Evolutionary conservation across 306 rosid species (phyloP).

Genomic region (Glycine tomentella): DNA sequence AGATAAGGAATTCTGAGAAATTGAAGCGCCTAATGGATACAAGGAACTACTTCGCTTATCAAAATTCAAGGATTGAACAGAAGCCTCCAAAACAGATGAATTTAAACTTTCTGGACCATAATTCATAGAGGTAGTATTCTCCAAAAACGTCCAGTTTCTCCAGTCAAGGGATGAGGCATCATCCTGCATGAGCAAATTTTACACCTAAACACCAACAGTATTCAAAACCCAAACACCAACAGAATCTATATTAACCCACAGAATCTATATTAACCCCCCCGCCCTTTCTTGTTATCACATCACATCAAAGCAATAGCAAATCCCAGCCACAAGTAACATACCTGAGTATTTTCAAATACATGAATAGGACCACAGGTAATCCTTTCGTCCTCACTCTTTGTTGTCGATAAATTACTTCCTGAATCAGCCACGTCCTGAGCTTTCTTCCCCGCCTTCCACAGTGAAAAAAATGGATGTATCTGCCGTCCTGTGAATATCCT

Average conservation of each 20-base stretch:
- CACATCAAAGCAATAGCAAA: conserved; percentile 19
- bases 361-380: conserved; percentile 69
- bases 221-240: conserved; percentile 21
- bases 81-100: conserved; percentile 60
- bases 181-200: conserved; percentile 62
- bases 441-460: conserved; percentile 63
- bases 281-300: not conserved
- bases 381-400: conserved; percentile 44
- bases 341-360: conserved; percentile 75
- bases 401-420: conserved; percentile 41
- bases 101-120: conserved; percentile 45
- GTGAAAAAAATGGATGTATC: conserved; percentile 79
- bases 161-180: conserved; percentile 59
- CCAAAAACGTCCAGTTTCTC: conserved; percentile 72
- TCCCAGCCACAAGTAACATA: conserved; percentile 37
- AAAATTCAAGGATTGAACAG: conserved; percentile 66
- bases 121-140: conserved; percentile 37
- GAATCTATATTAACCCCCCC: conserved; percentile 6
- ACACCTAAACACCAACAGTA: conserved; percentile 18
- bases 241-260: conserved; percentile 10
- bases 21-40: conserved; percentile 42
- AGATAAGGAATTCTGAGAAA: conserved; percentile 43
- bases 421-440: conserved; percentile 52
- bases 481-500: conserved; percentile 78
- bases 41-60: conserved; percentile 54